A percentile compares a stretch with the other conserved stretches of the same genome.
Evolutionary conservation across 2,329 filamentous ascomycete genomes (phyloP).

Genomic region (Gaeumannomyces sp.): DNA sequence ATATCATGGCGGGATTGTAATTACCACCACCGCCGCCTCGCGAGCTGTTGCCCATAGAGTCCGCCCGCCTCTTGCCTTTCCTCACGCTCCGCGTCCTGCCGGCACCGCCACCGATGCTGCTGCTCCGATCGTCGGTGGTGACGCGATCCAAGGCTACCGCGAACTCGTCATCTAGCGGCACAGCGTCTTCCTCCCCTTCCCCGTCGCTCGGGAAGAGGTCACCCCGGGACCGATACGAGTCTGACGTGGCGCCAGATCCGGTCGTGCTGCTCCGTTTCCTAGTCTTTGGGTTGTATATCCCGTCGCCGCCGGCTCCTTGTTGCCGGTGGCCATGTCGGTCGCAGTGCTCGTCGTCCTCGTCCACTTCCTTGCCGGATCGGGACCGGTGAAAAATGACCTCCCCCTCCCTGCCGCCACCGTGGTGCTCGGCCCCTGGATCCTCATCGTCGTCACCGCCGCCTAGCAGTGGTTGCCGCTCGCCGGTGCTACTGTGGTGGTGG

Average conservation of each 20-base stretch:
- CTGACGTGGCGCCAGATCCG: constrained; percentile 73
- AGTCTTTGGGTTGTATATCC: constrained; percentile 20
- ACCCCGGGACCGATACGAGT: constrained; percentile 79
- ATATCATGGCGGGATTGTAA: constrained; percentile 20
- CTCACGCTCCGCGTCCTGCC: constrained; percentile 58
- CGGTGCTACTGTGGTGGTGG: constrained; percentile 21
- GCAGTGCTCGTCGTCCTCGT: constrained; percentile 2
- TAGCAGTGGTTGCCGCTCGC: constrained; percentile 44
- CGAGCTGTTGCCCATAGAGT: constrained; percentile 10
- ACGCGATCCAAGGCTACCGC: constrained; percentile 73
- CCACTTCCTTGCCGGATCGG: constrained; percentile 21
- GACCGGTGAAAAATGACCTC: constrained; percentile 32
- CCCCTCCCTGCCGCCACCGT: constrained; percentile 36
- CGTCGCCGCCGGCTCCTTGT: constrained; percentile 12
- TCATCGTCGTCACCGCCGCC: constrained; percentile 47
- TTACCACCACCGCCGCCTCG: not conserved
- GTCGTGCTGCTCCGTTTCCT: constrained; percentile 71
- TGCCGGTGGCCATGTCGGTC: constrained; percentile 16
- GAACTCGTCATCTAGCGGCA: constrained; percentile 90
- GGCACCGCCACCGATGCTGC: constrained; percentile 23
- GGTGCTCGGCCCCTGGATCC: constrained; percentile 13
- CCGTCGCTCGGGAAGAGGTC: constrained; percentile 87
- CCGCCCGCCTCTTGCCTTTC: constrained; percentile 19
- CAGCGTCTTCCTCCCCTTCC: constrained; percentile 82
- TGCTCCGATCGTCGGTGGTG: constrained; percentile 65